Percentiles rank a stretch among this genome's conserved stretches.
These are phyloP conservation scores for Coleophoma eucalyptorum DNA, from an alignment of 2,329 filamentous ascomycete species.

Conservation along the genomic window DNA sequence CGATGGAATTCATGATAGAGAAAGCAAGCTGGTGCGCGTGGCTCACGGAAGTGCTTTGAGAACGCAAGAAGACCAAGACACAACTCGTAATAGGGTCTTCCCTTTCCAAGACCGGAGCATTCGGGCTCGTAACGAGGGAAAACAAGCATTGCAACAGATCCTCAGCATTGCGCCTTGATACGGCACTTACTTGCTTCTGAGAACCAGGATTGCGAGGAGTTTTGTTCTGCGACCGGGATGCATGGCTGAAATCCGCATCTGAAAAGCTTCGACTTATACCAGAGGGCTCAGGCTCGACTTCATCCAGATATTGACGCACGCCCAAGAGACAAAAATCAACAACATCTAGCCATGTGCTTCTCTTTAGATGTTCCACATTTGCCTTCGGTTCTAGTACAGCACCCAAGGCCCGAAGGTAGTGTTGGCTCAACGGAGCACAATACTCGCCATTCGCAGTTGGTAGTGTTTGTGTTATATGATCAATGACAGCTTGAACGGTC, in stretches of 20 bases:
- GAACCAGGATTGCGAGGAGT: not conserved
- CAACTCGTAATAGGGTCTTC: constrained; percentile 52
- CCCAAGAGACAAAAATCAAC: constrained; percentile 57
- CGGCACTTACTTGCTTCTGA: constrained; percentile 16
- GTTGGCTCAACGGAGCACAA: constrained; percentile 65
- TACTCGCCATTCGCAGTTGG: constrained; percentile 57
- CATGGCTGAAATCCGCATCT: constrained; percentile 7
- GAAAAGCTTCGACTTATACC: constrained; percentile 13
- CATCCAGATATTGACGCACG: constrained; percentile 47
- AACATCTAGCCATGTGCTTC: constrained; percentile 34
- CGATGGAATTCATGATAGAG: constrained; percentile 67
- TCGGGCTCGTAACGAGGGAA: constrained; percentile 59
- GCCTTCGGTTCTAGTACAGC: constrained; percentile 68
- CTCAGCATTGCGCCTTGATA: constrained; percentile 35
- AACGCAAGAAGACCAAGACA: constrained; percentile 58
- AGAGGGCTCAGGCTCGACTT: constrained; percentile 10
- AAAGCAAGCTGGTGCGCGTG: constrained; percentile 71
- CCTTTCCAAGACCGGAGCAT: constrained; percentile 59
- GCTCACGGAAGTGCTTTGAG: constrained; percentile 53
- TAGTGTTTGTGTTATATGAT: constrained; percentile 77
- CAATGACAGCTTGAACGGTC: constrained; percentile 73
- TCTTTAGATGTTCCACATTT: constrained; percentile 75
- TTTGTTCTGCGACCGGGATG: constrained; percentile 11
- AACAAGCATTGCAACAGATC: constrained; percentile 64
- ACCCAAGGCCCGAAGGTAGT: constrained; percentile 75